Base-by-base conservation (phyloP, 2,329 filamentous ascomycete genomes). In the Cryphonectria nitschkei region DNA sequence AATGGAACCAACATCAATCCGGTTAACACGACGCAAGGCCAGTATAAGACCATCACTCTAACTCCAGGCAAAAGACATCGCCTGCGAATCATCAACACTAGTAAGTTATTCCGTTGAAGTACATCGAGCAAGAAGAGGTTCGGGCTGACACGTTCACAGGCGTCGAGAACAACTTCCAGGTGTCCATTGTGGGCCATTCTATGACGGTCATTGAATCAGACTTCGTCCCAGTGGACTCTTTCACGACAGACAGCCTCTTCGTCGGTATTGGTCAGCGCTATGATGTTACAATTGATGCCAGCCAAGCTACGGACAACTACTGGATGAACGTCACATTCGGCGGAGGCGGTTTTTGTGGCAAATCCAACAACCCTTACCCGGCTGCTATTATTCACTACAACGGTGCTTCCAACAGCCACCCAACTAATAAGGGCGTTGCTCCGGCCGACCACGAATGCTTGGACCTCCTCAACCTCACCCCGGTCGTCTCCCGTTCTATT, bases 161-260 rank as follows among this genome's bases (percentile, higher is more conserved):
- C n/a, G 72, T 72, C 19, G 70, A 73, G 4, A 72, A 73, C 32
- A 32, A 69, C 34, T 70, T 73, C 37, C 67, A 69, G 50, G 69
- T 89, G 29, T 84, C 86, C 34, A 81, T 87, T 11, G 83, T 81
- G 68, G 80, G 81, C 43, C 86, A 89, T 76, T 78, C 77, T 19
- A 79, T 89, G 74, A 85, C 82, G 1, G 80, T 89, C 66, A 84
- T 88, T 63, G 79, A 83, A 8, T 83, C 81, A 58, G 87, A 89
- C 73, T 84, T 87, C 22, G 85, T 88, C 0, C 82, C 84, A 0
- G 78, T 88, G 70, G 77, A 81, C 60, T 85, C 88, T 0, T 86
- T 85, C 71, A 80, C 80, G 0, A 84, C 84, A 0, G 78, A 82
- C 11, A 79, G 82, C n/a, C 79, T 90, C 34, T 86, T 82, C 61